phyloP scores from a whole-genome alignment of 345 rosid species.

The Salix purpurea region DNA sequence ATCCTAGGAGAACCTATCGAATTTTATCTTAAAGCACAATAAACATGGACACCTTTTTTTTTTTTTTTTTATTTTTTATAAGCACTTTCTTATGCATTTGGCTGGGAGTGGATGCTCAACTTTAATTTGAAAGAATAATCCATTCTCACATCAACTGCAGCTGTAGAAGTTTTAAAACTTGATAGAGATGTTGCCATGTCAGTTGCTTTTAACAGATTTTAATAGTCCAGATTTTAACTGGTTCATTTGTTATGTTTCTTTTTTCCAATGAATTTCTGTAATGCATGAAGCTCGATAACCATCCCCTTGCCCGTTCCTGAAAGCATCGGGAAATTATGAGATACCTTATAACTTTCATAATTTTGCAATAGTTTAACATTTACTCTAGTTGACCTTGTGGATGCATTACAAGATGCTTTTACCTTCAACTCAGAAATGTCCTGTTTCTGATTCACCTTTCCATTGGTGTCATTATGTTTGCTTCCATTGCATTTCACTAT shows the following conservation, averaged over 20 bases:
- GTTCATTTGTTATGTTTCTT: not conserved
- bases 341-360: not conserved
- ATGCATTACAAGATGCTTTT: not conserved
- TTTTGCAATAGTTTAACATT: not conserved
- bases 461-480: not conserved
- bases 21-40: not conserved
- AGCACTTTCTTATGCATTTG: not conserved
- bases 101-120: not conserved
- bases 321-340: not conserved
- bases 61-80: not conserved
- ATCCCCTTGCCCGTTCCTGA: not conserved
- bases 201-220: not conserved
- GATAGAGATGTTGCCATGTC: not conserved
- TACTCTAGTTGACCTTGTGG: not conserved
- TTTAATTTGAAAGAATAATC: not conserved
- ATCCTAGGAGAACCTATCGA: not conserved
- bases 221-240: not conserved
- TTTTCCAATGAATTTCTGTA: not conserved
- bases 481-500: not conserved
- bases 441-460: not conserved
- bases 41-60: not conserved
- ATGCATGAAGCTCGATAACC: not conserved
- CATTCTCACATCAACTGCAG: not conserved
- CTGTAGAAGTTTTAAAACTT: not conserved
- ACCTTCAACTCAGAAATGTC: too few species aligned